Base-by-base conservation (phyloP, 2,329 filamentous ascomycete species). In the Verticillium zaregamsianum region DNA sequence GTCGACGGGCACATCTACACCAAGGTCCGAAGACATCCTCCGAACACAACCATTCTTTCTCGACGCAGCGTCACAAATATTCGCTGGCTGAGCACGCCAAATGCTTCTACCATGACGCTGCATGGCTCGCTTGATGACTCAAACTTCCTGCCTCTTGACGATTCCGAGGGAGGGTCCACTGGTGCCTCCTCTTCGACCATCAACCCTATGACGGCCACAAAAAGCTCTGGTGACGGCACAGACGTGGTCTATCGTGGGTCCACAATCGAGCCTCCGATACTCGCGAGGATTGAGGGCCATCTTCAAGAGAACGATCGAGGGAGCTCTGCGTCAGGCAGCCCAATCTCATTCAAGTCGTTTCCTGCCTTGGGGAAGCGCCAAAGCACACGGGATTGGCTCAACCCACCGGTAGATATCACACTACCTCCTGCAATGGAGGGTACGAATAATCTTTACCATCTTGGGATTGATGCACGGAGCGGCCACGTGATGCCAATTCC, bases 371-470 rank as follows among this genome's bases (percentile, higher is more conserved):
- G 63, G 11, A 67, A 70, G 11, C 70, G 74, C 5, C 69, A 72
- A 9, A 72, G 69, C 49, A 77, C 74, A 0, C 62, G 66, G 11
- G 75, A 76, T 5, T 74, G 72, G 72, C 55, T 69, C n/a, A 70
- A 63, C 7, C 68, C 72, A 2, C 66, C 67, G 2, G 58, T 59
- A 1, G 63, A 65, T 1, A 57, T 69, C 2, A 65, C 3, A 33
- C 45, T 17, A 9, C 49, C n/a, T 7, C 52, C 14, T 54, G 14
- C 20, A 55, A 39, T 40, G 9, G 25, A 56, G 17, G 31, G 31
- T 2, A 63, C 60, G 1, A 60, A 66, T 4, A 66, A 68, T 12
- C 35, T 71, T 52, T 73, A 75, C 32, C 62, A 62, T n/a, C 65
- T 68, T 15, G 74, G 71, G 0, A 65, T 75, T 5, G 73, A 77